Percentiles rank a stretch among this genome's conserved stretches.
Conservation (phyloP, 371 early-diverging fungal species). For the Rhizopus arrhizus region DNA sequence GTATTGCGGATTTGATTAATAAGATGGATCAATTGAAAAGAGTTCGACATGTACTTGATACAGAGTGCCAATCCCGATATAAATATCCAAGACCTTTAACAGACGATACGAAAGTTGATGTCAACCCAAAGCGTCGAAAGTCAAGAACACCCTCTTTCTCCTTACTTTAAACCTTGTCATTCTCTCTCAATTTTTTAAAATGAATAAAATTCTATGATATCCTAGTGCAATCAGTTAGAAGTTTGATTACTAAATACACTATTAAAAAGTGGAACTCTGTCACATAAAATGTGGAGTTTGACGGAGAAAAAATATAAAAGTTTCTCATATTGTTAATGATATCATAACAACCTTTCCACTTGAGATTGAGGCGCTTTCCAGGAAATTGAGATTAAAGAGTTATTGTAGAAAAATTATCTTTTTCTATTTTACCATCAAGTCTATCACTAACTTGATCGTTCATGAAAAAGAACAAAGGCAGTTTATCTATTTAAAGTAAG, state of each 20-base stretch:
- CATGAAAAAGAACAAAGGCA: conserved; percentile 15
- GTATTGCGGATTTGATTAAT: conserved; percentile 19
- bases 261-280: conserved; percentile 4
- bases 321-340: no score
- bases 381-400: conserved; percentile 8
- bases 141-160: conserved; percentile 14
- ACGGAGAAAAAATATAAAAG: neutral
- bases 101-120: conserved; percentile 11
- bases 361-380: conserved; percentile 4
- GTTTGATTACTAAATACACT: conserved; percentile 11
- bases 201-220: conserved; percentile 8
- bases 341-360: conserved; percentile 13
- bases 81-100: conserved; percentile 21
- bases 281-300: conserved; percentile 6
- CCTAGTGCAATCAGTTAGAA: conserved; percentile 13
- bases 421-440: conserved; percentile 16
- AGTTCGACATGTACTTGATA: conserved; percentile 14
- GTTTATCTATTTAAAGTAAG: conserved; percentile 14
- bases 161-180: conserved; percentile 18
- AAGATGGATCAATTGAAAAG: conserved; percentile 20
- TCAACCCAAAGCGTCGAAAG: conserved; percentile 21
- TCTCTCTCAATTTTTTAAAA: conserved; percentile 19
- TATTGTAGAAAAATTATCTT: conserved; percentile 12
- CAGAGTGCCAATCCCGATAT: conserved; percentile 13
- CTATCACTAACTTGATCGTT: conserved; percentile 14